Evolutionary conservation across 2,329 filamentous ascomycete genomes (phyloP), one percentile per base, ranked within the genome.

Genomic region (Ceratocystiopsis minuta): DNA sequence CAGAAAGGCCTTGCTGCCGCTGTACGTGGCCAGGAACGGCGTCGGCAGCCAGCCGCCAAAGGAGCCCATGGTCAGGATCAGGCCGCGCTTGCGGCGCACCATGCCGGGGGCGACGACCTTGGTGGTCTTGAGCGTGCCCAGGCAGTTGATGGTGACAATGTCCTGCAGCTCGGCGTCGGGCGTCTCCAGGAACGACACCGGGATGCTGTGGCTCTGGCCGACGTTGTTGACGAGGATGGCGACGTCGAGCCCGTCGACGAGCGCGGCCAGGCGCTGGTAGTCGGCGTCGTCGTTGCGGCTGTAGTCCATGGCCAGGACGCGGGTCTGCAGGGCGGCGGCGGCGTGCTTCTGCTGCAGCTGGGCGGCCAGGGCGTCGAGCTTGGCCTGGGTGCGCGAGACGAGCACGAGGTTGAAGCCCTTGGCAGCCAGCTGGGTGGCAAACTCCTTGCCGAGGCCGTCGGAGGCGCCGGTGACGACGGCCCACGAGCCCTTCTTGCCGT

Each of bases 381-480:
- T 98, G 35, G 84, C 84, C 51, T 81, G 72, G n/a, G 92, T 96
- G 53, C 92, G 87, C 37, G 90, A 96, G 47, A 98, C 79, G 51
- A 98, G 83, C 48, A 98, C 66, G 52, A 96, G 68, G 63, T 95
- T 96, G 75, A 88, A 98, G 53, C 87, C 87, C 58, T 90, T 87
- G 47, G 75, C 68, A 18, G 90, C 87, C 44, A 98, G 78, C 59
- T 96, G 86, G 31, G 80, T 70, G 34, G 88, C 85, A 58, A 85
- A 98, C 64, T 98, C 90, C 63, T 94, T 96, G 57, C 90, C 90
- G 48, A 98, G 78, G 49, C 90, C 92, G 60, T 98, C 90, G 12
- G 87, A 95, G 40, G 88, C 90, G 48, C 90, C 90, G 20, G 90
- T 98, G 35, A 98, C 72, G 43, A 98, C 75, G 31, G 84, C 90